A percentile compares a stretch with the other conserved stretches of the same genome.
These are phyloP conservation scores for Glebionis coronaria DNA, from an alignment of 129 eudicot species.

Conservation along the genomic window DNA sequence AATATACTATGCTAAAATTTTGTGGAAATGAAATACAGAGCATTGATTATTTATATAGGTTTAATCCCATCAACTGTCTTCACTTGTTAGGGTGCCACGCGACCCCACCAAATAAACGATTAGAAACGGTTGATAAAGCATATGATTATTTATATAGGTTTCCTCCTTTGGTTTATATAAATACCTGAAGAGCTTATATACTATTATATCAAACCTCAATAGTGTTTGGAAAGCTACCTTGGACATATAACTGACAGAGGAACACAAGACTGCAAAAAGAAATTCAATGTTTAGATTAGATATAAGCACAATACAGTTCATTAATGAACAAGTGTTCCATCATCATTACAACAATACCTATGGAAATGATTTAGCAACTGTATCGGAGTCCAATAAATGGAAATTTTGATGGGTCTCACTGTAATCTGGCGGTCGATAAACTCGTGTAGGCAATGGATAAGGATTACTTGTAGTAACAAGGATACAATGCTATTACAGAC, in stretches of 20 bases:
- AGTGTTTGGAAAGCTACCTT: constrained; percentile 28
- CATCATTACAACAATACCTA: constrained; percentile 20
- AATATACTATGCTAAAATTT: too few species aligned
- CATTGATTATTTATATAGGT: too few species aligned
- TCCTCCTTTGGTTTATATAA: too few species aligned
- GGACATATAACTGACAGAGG: constrained; percentile 36
- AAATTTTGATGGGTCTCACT: constrained; percentile 1
- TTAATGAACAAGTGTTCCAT: neutral
- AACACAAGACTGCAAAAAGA: constrained; percentile 24
- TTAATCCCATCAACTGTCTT: too few species aligned
- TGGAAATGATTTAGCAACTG: constrained; percentile 23
- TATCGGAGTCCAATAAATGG: constrained; percentile 14
- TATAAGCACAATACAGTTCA: neutral
- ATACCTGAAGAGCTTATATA: too few species aligned
- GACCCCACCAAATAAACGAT: too few species aligned
- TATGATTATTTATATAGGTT: too few species aligned
- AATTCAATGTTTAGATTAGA: neutral
- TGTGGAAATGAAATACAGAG: too few species aligned
- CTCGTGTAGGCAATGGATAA: constrained; percentile 18
- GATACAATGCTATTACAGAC: constrained; percentile 25
- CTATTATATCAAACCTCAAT: too few species aligned
- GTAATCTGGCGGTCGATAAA: constrained; percentile 17
- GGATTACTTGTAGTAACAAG: constrained; percentile 38
- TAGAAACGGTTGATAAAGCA: too few species aligned
- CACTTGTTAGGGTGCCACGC: too few species aligned